Evolutionary conservation across 768 basidiomycete species (phyloP).

Genomic region (Tulasnella sp.): DNA sequence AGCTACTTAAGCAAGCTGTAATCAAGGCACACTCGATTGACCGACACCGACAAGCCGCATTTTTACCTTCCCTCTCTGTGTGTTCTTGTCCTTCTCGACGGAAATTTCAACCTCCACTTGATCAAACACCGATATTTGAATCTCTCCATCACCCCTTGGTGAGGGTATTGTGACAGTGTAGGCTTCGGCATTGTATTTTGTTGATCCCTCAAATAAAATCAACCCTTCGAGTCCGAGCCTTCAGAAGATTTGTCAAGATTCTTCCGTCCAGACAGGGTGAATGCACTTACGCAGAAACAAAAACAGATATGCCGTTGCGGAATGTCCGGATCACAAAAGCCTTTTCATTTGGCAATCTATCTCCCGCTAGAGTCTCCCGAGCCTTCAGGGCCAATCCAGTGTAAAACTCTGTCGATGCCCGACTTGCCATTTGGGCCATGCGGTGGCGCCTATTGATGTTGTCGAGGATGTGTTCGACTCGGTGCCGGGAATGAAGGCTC

Average conservation of each 20-base stretch:
- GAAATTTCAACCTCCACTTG: slow-evolving; percentile 84
- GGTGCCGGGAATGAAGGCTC: slow-evolving; percentile 75
- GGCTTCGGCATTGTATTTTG: slow-evolving; percentile 83
- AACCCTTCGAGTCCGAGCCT: slow-evolving; percentile 93
- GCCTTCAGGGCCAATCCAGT: slow-evolving; percentile 86
- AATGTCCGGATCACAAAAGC: slow-evolving; percentile 93
- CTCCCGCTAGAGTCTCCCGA: slow-evolving; percentile 37
- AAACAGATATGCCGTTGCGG: slow-evolving; percentile 92
- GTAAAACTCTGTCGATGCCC: slow-evolving; percentile 96
- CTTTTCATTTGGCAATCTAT: slow-evolving; percentile 45
- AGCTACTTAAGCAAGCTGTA: no score
- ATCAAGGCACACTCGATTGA: no score
- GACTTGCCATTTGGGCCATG: slow-evolving; percentile 94
- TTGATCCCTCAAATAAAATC: slow-evolving; percentile 86
- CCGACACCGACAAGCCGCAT: slow-evolving; percentile 48
- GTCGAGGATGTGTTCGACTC: slow-evolving; percentile 79
- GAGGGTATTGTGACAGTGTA: slow-evolving; percentile 71
- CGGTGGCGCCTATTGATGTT: slow-evolving; percentile 88
- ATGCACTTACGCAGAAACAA: slow-evolving; percentile 74
- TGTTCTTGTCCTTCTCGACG: slow-evolving; percentile 92
- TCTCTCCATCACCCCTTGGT: slow-evolving; percentile 33
- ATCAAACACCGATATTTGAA: slow-evolving; percentile 82
- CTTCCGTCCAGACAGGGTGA: not conserved
- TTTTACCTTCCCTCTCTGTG: slow-evolving; percentile 81
- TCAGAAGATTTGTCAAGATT: slow-evolving; percentile 8